These are phyloP conservation scores for Lepidium didymum DNA, from an alignment of 345 rosid species.

Conservation along the genomic window DNA sequence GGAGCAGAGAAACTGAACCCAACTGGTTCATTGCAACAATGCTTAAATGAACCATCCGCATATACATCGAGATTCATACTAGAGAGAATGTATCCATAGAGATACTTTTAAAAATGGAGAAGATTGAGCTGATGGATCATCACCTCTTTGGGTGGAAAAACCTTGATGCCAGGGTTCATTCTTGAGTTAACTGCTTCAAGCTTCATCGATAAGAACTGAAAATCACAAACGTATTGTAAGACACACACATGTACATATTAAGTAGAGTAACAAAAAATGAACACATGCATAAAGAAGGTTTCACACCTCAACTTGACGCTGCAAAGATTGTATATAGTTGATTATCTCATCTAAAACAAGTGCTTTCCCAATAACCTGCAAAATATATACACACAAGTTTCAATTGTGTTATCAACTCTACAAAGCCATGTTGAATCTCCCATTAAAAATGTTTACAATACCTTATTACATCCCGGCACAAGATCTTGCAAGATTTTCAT, in stretches of 20 bases:
- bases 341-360: constrained; percentile 88
- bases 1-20: neutral
- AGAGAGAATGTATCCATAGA: neutral
- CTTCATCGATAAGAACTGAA: constrained; percentile 91
- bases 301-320: constrained; percentile 89
- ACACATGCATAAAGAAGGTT: neutral
- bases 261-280: neutral
- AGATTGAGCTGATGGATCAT: neutral
- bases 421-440: neutral
- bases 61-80: neutral
- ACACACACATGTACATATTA: neutral
- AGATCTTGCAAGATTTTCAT: constrained; percentile 91
- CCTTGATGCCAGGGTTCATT: constrained; percentile 56
- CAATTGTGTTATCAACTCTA: neutral
- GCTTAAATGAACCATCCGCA: neutral
- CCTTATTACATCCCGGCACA: constrained; percentile 93
- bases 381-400: neutral
- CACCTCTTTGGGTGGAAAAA: constrained; percentile 68
- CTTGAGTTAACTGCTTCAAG: constrained; percentile 80
- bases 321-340: constrained; percentile 85
- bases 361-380: constrained; percentile 86
- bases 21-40: neutral
- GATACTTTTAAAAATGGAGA: neutral
- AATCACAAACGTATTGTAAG: neutral
- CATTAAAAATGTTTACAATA: constrained; percentile 12